phyloP scores from a whole-genome alignment of 768 basidiomycete species.

The Boletus sensibilis region DNA sequence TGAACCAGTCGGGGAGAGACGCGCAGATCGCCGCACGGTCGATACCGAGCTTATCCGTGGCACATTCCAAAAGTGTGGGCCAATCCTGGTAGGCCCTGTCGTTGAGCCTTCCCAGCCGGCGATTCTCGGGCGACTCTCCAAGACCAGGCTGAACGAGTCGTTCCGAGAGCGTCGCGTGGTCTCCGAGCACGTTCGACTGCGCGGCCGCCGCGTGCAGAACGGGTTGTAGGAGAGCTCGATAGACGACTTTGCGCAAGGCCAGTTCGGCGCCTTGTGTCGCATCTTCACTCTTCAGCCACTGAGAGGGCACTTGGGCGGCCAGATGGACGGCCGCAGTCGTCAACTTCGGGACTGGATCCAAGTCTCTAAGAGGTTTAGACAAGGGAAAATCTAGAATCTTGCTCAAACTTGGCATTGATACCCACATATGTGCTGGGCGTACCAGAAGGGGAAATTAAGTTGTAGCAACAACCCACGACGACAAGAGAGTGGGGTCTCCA shows the following conservation, averaged over 20 bases:
- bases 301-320: constrained; percentile 65
- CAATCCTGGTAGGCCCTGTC: constrained; percentile 50
- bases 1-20: constrained; percentile 22
- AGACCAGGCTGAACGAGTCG: constrained; percentile 25
- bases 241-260: constrained; percentile 66
- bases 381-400: constrained; percentile 53
- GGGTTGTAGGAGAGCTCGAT: constrained; percentile 61
- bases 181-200: not conserved
- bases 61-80: constrained; percentile 44
- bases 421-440: constrained; percentile 4
- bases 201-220: constrained; percentile 15
- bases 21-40: constrained; percentile 9
- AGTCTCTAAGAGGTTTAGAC: constrained; percentile 31
- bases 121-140: constrained; percentile 42
- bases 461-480: constrained; percentile 79
- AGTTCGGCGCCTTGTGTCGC: constrained; percentile 41
- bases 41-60: constrained; percentile 29
- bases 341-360: constrained; percentile 21
- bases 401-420: constrained; percentile 1
- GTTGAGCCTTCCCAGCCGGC: constrained; percentile 51
- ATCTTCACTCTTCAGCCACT: constrained; percentile 49
- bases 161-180: not conserved
- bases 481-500: constrained; percentile 58
- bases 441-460: constrained; percentile 58
- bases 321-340: constrained; percentile 55